Evolutionary conservation across 169 alveolate genomes (phyloP), one percentile per base, ranked within the genome.

Genomic region (Plasmodium relictum): DNA sequence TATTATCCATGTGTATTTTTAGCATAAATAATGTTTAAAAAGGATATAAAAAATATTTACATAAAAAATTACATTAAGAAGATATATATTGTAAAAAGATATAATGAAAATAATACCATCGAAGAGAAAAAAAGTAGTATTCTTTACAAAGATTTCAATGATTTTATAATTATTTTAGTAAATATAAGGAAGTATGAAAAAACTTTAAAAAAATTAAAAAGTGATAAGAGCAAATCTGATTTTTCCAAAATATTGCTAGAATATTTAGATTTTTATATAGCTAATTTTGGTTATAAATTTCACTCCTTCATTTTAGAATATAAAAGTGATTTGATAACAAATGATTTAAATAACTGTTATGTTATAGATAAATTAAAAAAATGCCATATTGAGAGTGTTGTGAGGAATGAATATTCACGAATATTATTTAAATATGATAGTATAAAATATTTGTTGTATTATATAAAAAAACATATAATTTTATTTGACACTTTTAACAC

Each of bases 231-330:
- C 26, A 62, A 62, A 18, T n/a, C 63, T 6, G 86, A 69, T 2
- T 58, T 58, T 70, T 26, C 86, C n/a, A 45, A 56, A 16, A 70
- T 48, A 16, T 83, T 83, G 39, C 63, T 52, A 58, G 73, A 70
- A 37, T 83, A 83, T 45, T 50, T 83, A 41, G 73, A 41, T 59
- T 83, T 83, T 83, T 69, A 83, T 72, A 52, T 83, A 6, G 10
- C 20, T 7, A 71, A 52, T 2, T 83, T 83, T 45, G 91, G 91
- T 18, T 72, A 83, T 69, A 83, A 83, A 83, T 83, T 83, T 52
- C 91, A 83, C 52, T 58, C 83, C 8, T 83, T 83, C 45, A 69
- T 83, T 68, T 58, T 83, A 50, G 91, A 83, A 83, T 83, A 69
- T 44, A 83, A 52, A 9, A 70, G 18, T 20, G 63, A 50, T 66